Conservation (phyloP, 345 rosid species). For the Gynandropsis gynandra region DNA sequence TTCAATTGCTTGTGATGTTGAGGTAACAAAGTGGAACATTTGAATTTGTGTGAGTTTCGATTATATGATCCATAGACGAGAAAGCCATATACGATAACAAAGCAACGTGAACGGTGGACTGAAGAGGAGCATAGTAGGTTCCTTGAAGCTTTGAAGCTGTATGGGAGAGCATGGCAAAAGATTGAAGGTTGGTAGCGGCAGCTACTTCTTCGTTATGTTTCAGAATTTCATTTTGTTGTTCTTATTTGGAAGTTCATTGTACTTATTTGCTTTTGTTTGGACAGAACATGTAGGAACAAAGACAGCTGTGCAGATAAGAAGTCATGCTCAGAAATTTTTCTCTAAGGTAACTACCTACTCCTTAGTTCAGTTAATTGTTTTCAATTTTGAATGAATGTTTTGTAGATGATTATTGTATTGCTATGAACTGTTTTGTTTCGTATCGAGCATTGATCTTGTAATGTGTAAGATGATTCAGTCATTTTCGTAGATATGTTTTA, state of each 20-base stretch:
- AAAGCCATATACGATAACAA: conserved; percentile 82
- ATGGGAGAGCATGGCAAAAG: conserved; percentile 83
- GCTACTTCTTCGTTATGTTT: not conserved
- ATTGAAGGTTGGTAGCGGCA: conserved; percentile 53
- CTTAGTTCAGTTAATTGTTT: not conserved
- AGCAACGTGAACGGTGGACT: conserved; percentile 88
- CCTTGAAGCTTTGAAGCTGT: conserved; percentile 77
- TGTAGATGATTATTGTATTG: conserved; percentile 2
- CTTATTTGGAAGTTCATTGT: not conserved
- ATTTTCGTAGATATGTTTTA: no score
- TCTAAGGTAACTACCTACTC: conserved; percentile 49
- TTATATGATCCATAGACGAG: conserved; percentile 36
- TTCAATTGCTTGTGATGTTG: not conserved
- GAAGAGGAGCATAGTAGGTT: conserved; percentile 90
- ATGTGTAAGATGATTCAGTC: no score
- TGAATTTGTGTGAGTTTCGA: not conserved
- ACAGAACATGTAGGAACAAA: conserved; percentile 87
- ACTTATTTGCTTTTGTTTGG: conserved; percentile 9
- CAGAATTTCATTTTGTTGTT: not conserved
- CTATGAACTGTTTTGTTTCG: conserved; percentile 1
- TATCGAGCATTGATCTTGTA: no score
- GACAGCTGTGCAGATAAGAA: conserved; percentile 90
- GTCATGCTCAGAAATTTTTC: conserved; percentile 97
- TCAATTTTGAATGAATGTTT: conserved; percentile 4
- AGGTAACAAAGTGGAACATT: not conserved